A percentile compares a stretch with the other conserved stretches of the same genome.
phyloP scores from a whole-genome alignment of 2,329 filamentous ascomycete genomes.

The Aspergillus sp. region DNA sequence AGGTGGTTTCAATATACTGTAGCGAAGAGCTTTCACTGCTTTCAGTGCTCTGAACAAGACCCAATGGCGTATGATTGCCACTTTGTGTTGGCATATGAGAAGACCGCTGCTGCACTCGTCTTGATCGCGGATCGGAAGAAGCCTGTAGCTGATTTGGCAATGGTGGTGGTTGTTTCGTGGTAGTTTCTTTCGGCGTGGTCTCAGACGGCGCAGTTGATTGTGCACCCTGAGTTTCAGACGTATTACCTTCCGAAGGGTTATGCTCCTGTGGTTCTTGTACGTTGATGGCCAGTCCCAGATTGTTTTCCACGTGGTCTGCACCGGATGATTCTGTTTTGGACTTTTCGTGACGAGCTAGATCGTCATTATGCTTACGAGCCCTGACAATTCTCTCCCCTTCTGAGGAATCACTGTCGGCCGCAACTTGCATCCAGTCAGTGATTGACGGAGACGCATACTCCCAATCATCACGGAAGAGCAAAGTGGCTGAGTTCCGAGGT shows the following conservation, averaged over 20 bases:
- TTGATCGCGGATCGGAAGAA: neutral
- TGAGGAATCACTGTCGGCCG: constrained; percentile 34
- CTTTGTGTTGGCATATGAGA: constrained; percentile 4
- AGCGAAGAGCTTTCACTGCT: constrained; percentile 35
- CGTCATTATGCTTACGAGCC: constrained; percentile 12
- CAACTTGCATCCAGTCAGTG: constrained; percentile 43
- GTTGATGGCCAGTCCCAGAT: constrained; percentile 42
- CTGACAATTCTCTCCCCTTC: constrained; percentile 17
- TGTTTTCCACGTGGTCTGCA: constrained; percentile 23
- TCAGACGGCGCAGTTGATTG: constrained; percentile 6
- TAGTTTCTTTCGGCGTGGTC: constrained; percentile 8
- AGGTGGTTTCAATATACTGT: constrained; percentile 18
- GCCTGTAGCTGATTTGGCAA: constrained; percentile 2
- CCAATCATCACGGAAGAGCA: constrained; percentile 42
- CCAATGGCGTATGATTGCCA: constrained; percentile 12
- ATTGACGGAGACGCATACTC: constrained; percentile 45
- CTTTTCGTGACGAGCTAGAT: constrained; percentile 16
- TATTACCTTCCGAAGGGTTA: constrained; percentile 11
- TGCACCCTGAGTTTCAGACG: constrained; percentile 32
- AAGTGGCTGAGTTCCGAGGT: constrained; percentile 34
- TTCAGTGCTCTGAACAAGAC: constrained; percentile 19
- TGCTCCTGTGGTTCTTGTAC: constrained; percentile 25
- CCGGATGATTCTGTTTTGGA: constrained; percentile 9
- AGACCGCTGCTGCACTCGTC: constrained; percentile 5
- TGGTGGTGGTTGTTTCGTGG: neutral